Evolutionary conservation across 2,329 filamentous ascomycete genomes (phyloP).

Genomic region (Trichoderma pleuroti): DNA sequence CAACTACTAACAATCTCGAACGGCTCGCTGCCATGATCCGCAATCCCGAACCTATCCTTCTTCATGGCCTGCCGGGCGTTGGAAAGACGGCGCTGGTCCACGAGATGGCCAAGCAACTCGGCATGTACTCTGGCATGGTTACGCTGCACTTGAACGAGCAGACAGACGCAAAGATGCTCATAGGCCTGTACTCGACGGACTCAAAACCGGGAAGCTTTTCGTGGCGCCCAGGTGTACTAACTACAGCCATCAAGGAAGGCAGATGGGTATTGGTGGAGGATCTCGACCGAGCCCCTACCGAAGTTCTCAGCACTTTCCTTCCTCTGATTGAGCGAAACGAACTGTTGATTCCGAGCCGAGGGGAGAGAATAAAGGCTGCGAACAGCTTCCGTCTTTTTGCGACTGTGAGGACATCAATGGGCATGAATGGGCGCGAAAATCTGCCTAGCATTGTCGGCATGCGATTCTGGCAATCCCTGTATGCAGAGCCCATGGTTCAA

Average conservation of each 20-base stretch:
- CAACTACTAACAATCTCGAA: conserved; percentile 69
- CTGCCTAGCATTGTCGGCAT: conserved; percentile 74
- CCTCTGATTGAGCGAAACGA: conserved; percentile 92
- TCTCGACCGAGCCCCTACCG: conserved; percentile 87
- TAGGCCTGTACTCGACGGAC: conserved; percentile 90
- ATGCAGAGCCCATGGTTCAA: conserved; percentile 61
- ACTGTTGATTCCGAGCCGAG: conserved; percentile 82
- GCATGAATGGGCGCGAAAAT: conserved; percentile 63
- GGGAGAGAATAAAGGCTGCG: conserved; percentile 78
- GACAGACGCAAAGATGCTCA: conserved; percentile 92
- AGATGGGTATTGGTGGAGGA: conserved; percentile 98
- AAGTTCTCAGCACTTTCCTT: conserved; percentile 88
- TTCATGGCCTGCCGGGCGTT: conserved; percentile 78
- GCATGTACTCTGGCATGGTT: conserved; percentile 77
- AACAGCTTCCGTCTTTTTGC: conserved; percentile 88
- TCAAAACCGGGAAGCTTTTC: conserved; percentile 82
- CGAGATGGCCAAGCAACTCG: conserved; percentile 75
- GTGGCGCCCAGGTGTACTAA: conserved; percentile 90
- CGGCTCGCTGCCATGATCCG: conserved; percentile 66
- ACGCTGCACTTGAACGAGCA: conserved; percentile 97
- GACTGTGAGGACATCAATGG: conserved; percentile 75
- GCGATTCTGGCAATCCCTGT: conserved; percentile 80
- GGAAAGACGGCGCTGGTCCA: conserved; percentile 88
- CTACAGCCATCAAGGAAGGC: conserved; percentile 88
- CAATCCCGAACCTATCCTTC: conserved; percentile 66